Conservation (phyloP, 78 protist species). For the slime mould (Dictyostelium discoideum) region dicty_2.7 NC_007088.5:1671501-1672000, state of each 20-base stretch:
- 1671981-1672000: too few species aligned
- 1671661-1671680: not conserved
- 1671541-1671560: conserved; percentile 17
- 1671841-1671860: not conserved
- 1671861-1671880: not conserved
- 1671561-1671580: conserved; percentile 12
- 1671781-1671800: not conserved
- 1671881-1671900: too few species aligned
- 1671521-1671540: conserved; percentile 79
- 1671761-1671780: too few species aligned
- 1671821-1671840: not conserved
- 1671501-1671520: conserved; percentile 80
- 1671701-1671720: not conserved
- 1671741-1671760: too few species aligned
- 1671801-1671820: too few species aligned
- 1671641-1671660: not conserved
- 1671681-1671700: not conserved
- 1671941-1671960: too few species aligned
- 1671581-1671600: not conserved
- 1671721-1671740: not conserved
- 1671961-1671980: too few species aligned
- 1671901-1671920: too few species aligned
- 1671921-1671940: too few species aligned
- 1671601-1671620: not conserved
- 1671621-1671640: not conserved